Conservation (phyloP, 139 green algal species). For the Monoraphidium neglectum region DNA sequence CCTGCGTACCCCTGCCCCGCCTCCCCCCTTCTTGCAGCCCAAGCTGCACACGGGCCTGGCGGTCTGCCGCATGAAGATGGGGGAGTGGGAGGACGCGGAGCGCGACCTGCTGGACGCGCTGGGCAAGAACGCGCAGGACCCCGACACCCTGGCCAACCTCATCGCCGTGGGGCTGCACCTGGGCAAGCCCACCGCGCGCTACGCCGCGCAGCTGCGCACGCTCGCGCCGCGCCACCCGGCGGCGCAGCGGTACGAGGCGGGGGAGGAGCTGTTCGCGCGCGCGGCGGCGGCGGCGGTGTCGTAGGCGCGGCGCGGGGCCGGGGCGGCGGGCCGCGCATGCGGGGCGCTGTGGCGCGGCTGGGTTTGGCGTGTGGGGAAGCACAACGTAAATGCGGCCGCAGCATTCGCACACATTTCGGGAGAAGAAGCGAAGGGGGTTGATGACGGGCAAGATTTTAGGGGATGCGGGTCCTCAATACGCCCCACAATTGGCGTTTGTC, state of each 20-base stretch:
- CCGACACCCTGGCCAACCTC: constrained; percentile 95
- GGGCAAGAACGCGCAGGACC: constrained; percentile 89
- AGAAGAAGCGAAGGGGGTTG: too few relatives aligned
- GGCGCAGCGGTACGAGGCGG: constrained; percentile 50
- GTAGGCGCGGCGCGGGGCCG: background rate
- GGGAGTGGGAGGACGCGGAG: constrained; percentile 73
- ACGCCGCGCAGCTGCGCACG: constrained; percentile 70
- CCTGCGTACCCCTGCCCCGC: too few relatives aligned
- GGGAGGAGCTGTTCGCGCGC: constrained; percentile 70
- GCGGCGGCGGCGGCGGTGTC: constrained; percentile 54
- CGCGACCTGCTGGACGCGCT: constrained; percentile 78
- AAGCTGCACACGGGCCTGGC: constrained; percentile 88
- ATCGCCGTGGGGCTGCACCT: constrained; percentile 62
- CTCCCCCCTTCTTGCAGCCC: too few relatives aligned
- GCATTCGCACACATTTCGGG: too few relatives aligned
- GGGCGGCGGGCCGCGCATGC: too few relatives aligned
- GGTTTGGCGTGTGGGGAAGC: too few relatives aligned
- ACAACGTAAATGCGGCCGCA: too few relatives aligned
- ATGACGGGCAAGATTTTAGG: too few relatives aligned
- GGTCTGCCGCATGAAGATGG: constrained; percentile 91
- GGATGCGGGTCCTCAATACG: too few relatives aligned
- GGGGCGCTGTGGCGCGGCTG: too few relatives aligned
- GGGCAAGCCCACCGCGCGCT: constrained; percentile 49
- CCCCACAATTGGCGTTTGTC: too few relatives aligned
- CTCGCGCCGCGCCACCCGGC: constrained; percentile 67